These are phyloP conservation scores for Eimeria acervulina DNA, from an alignment of 169 alveolate genomes.

Conservation along the genomic window DNA sequence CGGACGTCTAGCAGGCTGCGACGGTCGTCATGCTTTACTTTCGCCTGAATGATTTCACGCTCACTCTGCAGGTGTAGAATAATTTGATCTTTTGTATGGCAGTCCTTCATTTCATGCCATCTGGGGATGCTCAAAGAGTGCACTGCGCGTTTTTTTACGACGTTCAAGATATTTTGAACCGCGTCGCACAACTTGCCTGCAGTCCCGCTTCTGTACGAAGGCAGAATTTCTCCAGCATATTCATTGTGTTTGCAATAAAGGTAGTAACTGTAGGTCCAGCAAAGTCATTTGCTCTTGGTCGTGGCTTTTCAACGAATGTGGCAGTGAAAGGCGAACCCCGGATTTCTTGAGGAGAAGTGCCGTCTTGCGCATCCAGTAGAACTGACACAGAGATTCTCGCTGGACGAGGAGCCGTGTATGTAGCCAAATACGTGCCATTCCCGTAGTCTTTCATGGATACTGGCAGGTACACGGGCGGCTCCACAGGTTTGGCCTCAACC, in stretches of 20 bases:
- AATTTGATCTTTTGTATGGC: neutral
- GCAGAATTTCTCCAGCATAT: constrained; percentile 89
- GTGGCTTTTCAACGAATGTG: constrained; percentile 88
- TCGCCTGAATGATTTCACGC: constrained; percentile 21
- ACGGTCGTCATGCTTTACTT: constrained; percentile 60
- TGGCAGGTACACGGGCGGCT: constrained; percentile 34
- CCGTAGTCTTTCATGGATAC: constrained; percentile 79
- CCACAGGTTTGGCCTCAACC: constrained; percentile 8
- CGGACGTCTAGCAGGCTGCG: constrained; percentile 58
- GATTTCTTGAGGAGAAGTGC: constrained; percentile 87
- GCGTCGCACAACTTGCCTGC: constrained; percentile 89
- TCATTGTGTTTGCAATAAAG: constrained; percentile 88
- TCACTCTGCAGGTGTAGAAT: neutral
- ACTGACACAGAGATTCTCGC: constrained; percentile 90
- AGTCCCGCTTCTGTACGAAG: constrained; percentile 89
- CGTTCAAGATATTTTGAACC: neutral
- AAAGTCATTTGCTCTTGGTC: constrained; percentile 92
- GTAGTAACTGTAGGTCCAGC: constrained; percentile 93
- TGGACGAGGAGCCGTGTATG: constrained; percentile 86
- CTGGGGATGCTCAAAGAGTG: neutral
- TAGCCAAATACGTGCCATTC: constrained; percentile 87
- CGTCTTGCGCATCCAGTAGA: constrained; percentile 94
- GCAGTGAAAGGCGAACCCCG: constrained; percentile 96
- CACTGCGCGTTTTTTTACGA: neutral
- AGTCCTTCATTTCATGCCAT: neutral